Evolutionary conservation across 164 flowering plant species (phyloP).

Genomic region (Magnolia changhungtana): DNA sequence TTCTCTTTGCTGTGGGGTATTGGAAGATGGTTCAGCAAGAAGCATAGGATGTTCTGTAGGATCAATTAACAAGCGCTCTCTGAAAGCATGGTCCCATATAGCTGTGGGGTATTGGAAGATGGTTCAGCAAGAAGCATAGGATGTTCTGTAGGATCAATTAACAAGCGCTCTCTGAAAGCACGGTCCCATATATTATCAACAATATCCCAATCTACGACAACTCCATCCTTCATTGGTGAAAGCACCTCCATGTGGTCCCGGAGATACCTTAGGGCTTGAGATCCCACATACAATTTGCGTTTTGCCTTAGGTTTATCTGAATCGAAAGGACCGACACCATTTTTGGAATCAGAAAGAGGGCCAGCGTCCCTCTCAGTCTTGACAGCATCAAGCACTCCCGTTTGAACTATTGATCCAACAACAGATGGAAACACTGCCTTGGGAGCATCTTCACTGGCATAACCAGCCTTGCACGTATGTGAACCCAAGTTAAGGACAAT

Average conservation of each 20-base stretch:
- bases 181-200: conserved; percentile 85
- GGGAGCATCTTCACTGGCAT: conserved; percentile 99
- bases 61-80: conserved; percentile 62
- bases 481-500: conserved; percentile 91
- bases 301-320: conserved; percentile 69
- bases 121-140: no score
- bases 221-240: conserved; percentile 83
- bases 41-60: conserved; percentile 56
- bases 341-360: conserved; percentile 29
- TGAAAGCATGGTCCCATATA: conserved; percentile 98
- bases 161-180: no score
- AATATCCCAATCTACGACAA: conserved; percentile 91
- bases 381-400: conserved; percentile 57
- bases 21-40: conserved; percentile 90
- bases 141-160: no score
- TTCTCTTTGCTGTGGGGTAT: conserved; percentile 87
- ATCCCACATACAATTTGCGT: conserved; percentile 82
- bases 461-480: conserved; percentile 98
- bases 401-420: conserved; percentile 70
- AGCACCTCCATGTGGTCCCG: conserved; percentile 98
- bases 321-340: conserved; percentile 36
- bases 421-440: conserved; percentile 98
- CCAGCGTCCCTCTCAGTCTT: conserved; percentile 59
- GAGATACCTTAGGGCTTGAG: conserved; percentile 79
- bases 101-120: no score